Percentiles rank a stretch among this genome's conserved stretches.
Conservation (phyloP, 208 protist genomes). For the Crithidia sp. region DNA sequence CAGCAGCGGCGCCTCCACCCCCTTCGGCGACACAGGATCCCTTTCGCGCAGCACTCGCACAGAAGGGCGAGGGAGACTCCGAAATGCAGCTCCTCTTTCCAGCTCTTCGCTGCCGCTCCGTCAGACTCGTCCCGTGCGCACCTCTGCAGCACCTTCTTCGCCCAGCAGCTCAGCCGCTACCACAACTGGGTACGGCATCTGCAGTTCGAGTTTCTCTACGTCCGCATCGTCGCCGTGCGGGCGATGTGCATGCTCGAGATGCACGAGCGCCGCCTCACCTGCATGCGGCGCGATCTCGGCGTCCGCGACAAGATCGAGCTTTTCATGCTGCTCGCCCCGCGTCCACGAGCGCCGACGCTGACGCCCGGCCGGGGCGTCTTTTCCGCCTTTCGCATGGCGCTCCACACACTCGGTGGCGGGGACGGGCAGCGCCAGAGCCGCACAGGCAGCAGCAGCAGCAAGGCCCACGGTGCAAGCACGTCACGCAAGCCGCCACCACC, state of each 20-base stretch:
- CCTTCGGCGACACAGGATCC: no score
- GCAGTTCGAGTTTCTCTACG: constrained; percentile 65
- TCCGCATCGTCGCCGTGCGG: constrained; percentile 47
- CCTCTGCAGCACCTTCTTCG: constrained; percentile 34
- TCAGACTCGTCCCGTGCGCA: neutral
- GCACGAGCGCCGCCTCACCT: constrained; percentile 54
- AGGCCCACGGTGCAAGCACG: neutral
- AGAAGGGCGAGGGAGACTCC: neutral
- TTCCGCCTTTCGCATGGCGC: constrained; percentile 27
- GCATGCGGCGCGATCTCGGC: constrained; percentile 67
- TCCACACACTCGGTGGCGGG: constrained; percentile 18
- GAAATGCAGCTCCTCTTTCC: constrained; percentile 23
- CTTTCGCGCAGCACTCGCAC: no score
- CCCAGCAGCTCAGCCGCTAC: constrained; percentile 38
- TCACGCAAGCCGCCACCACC: neutral
- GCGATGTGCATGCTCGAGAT: constrained; percentile 50
- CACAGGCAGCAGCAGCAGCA: neutral
- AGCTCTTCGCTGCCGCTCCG: constrained; percentile 7
- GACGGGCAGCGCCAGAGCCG: neutral
- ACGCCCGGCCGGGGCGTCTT: constrained; percentile 16
- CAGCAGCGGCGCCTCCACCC: no score
- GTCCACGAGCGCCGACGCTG: constrained; percentile 17
- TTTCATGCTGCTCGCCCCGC: constrained; percentile 44
- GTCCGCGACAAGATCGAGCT: constrained; percentile 72
- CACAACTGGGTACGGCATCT: constrained; percentile 37